Conservation (phyloP, 129 eudicot genomes). For the Oenanthe sinensis region DNA sequence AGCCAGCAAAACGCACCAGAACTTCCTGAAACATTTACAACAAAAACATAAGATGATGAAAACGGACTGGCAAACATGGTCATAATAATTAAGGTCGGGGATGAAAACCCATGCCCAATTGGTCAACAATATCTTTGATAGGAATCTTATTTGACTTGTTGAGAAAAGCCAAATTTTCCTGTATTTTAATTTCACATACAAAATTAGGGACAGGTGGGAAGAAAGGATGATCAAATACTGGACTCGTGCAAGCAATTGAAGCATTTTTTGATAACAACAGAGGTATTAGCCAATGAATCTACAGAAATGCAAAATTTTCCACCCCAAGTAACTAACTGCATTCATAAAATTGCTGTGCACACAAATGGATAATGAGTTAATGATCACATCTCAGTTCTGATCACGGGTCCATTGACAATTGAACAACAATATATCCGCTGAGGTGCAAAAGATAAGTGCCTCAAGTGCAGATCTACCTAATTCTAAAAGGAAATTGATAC, state of each 20-base stretch:
- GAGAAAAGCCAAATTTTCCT: neutral
- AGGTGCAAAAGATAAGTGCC: neutral
- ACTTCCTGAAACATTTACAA: constrained; percentile 53
- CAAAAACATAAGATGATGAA: neutral
- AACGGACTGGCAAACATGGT: neutral
- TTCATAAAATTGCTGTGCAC: neutral
- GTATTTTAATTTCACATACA: neutral
- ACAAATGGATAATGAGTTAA: neutral
- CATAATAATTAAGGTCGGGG: neutral
- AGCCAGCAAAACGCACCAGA: constrained; percentile 91
- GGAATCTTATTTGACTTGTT: neutral
- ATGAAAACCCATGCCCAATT: neutral
- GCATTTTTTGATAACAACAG: neutral
- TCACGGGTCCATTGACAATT: neutral
- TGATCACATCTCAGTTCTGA: neutral
- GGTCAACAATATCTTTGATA: neutral
- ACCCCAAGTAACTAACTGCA: neutral
- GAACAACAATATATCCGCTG: neutral
- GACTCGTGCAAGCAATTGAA: neutral
- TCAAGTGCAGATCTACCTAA: constrained; percentile 2
- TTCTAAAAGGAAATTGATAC: neutral
- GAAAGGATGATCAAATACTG: neutral
- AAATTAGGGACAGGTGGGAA: neutral
- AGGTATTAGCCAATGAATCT: neutral
- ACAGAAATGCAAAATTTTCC: neutral